phyloP scores from a whole-genome alignment of 2,329 filamentous ascomycete species.

The Botrytis medusae region DNA sequence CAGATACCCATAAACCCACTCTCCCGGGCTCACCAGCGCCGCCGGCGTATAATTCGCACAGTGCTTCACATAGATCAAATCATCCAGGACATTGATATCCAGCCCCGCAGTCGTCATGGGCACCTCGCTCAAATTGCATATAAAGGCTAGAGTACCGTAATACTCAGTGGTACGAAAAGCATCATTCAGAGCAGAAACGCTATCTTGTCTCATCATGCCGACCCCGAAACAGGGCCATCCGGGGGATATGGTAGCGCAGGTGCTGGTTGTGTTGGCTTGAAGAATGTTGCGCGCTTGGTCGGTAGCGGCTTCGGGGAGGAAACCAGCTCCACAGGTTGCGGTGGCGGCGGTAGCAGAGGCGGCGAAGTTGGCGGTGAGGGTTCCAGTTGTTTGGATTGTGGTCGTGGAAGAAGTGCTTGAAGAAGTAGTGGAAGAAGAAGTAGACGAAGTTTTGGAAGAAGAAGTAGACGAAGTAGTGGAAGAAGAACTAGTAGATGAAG shows the following conservation, averaged over 20 bases:
- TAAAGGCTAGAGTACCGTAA: neutral
- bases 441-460: neutral
- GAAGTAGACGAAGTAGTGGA: neutral
- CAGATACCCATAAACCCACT: slow-evolving; percentile 8
- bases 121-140: neutral
- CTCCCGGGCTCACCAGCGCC: neutral
- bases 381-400: neutral
- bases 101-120: neutral
- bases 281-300: neutral
- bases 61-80: neutral
- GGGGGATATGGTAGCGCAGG: neutral
- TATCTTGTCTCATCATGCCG: neutral
- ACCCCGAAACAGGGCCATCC: neutral
- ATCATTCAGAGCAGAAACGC: fast-evolving
- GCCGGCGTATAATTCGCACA: slow-evolving; percentile 2
- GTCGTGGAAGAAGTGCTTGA: neutral
- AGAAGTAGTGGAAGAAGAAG: neutral
- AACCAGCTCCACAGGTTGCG: neutral
- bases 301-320: neutral
- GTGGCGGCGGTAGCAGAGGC: neutral
- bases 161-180: neutral
- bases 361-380: neutral
- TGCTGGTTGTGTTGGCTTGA: neutral
- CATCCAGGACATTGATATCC: neutral
- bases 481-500: neutral